A percentile compares a stretch with the other conserved stretches of the same genome.
Conservation (phyloP, 441 rosid genomes). For the Croton setiger region DNA sequence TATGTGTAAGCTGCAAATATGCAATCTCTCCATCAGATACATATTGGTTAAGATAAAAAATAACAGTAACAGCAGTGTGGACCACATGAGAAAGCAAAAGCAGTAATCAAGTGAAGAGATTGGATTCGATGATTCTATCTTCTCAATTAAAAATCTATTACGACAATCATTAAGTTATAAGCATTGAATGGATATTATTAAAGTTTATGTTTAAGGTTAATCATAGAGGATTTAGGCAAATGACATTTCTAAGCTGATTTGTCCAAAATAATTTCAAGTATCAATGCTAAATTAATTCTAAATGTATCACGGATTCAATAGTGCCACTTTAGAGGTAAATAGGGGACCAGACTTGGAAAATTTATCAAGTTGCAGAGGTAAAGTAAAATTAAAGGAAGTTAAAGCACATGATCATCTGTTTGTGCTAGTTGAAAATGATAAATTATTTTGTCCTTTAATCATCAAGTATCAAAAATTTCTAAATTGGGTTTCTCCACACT, state of each 20-base stretch:
- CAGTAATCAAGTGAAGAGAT: neutral
- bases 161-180: too few species aligned
- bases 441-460: neutral
- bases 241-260: too few species aligned
- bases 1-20: constrained; percentile 67
- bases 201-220: too few species aligned
- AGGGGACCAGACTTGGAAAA: neutral
- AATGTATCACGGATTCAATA: neutral
- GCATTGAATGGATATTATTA: too few species aligned
- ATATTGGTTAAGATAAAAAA: neutral
- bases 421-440: neutral
- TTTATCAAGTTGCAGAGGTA: neutral
- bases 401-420: neutral
- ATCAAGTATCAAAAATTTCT: neutral
- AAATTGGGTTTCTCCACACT: neutral
- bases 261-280: too few species aligned
- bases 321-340: neutral
- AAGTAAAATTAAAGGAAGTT: neutral
- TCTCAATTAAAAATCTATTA: neutral
- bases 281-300: too few species aligned
- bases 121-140: constrained; percentile 5
- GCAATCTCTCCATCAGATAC: constrained; percentile 13
- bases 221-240: too few species aligned
- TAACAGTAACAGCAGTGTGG: neutral
- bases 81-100: neutral